These are phyloP conservation scores for Chlamydomonas eustigma DNA, from an alignment of 139 green algal species.

Conservation along the genomic window DNA sequence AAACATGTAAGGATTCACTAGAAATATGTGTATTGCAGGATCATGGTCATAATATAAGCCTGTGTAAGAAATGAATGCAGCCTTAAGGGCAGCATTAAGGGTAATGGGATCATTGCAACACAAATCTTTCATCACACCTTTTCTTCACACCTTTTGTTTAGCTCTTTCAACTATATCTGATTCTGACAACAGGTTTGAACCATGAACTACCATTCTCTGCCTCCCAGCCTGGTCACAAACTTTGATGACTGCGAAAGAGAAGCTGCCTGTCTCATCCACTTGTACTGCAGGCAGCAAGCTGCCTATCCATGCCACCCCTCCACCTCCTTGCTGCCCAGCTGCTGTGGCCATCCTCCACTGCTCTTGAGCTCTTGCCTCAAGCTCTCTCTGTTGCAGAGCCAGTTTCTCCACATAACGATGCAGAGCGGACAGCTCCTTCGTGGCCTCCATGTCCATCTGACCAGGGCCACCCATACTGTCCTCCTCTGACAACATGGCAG, in stretches of 20 bases:
- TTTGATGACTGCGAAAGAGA: conserved; percentile 51
- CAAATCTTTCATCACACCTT: too few species aligned
- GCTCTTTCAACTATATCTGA: conserved; percentile 39
- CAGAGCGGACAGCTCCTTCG: conserved; percentile 32
- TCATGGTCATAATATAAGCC: too few species aligned
- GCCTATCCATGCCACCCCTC: conserved; percentile 35
- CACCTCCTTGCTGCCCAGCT: neutral
- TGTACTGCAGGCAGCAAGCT: conserved; percentile 44
- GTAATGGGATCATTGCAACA: too few species aligned
- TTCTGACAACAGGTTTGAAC: conserved; percentile 52
- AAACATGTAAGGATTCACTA: too few species aligned
- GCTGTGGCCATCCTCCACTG: neutral
- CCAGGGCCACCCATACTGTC: neutral
- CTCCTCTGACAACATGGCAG: neutral
- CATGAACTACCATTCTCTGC: conserved; percentile 62
- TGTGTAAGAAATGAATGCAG: too few species aligned
- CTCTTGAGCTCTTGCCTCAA: conserved; percentile 36
- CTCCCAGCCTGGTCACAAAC: conserved; percentile 25
- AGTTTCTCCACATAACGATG: conserved; percentile 45
- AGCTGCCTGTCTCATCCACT: conserved; percentile 61
- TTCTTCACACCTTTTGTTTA: conserved; percentile 31
- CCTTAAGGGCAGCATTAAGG: too few species aligned
- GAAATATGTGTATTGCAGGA: too few species aligned
- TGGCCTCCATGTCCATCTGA: conserved; percentile 25
- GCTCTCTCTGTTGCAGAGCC: conserved; percentile 56